Conservation (phyloP, 2,329 filamentous ascomycete genomes). For the Pyrenochaeta sp. region DNA sequence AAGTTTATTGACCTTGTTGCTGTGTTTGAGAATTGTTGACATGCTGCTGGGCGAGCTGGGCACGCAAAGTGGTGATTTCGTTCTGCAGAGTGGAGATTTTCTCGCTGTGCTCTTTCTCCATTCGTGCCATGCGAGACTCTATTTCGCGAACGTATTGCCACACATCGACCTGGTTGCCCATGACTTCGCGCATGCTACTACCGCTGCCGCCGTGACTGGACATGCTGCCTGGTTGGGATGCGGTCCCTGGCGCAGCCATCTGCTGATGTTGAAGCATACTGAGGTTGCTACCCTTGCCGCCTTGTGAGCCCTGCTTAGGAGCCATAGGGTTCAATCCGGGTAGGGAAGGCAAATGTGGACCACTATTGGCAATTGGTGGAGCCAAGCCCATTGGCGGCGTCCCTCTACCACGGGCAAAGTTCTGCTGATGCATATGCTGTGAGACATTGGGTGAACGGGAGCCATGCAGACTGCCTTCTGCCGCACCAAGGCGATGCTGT, state of each 20-base stretch:
- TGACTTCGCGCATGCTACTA: slow-evolving; percentile 72
- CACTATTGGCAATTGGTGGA: slow-evolving; percentile 52
- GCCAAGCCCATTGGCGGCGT: slow-evolving; percentile 60
- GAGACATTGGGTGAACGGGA: slow-evolving; percentile 73
- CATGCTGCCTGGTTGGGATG: slow-evolving; percentile 60
- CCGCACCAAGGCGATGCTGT: slow-evolving; percentile 63
- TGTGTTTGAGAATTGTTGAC: slow-evolving; percentile 34
- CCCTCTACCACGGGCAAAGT: slow-evolving; percentile 64
- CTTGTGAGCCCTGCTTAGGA: slow-evolving; percentile 42
- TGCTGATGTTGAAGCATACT: slow-evolving; percentile 55
- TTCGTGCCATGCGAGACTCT: slow-evolving; percentile 62
- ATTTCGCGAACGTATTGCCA: slow-evolving; percentile 77
- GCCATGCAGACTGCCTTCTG: slow-evolving; percentile 57
- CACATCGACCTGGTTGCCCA: slow-evolving; percentile 65
- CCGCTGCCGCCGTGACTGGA: slow-evolving; percentile 66
- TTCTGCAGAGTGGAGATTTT: slow-evolving; percentile 55
- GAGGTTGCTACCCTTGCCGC: slow-evolving; percentile 41
- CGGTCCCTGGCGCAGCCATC: slow-evolving; percentile 45
- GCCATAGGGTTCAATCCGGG: slow-evolving; percentile 52
- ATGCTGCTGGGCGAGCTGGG: slow-evolving; percentile 48
- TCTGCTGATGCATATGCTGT: slow-evolving; percentile 71
- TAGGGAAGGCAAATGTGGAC: slow-evolving; percentile 54
- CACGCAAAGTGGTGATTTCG: slow-evolving; percentile 53
- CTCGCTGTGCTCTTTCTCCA: slow-evolving; percentile 58
- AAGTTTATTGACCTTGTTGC: slow-evolving; percentile 20